Evolutionary conservation across 2,329 filamentous ascomycete species (phyloP), one percentile per base, ranked within the genome.

Genomic region (Colletotrichum brevisporum): DNA sequence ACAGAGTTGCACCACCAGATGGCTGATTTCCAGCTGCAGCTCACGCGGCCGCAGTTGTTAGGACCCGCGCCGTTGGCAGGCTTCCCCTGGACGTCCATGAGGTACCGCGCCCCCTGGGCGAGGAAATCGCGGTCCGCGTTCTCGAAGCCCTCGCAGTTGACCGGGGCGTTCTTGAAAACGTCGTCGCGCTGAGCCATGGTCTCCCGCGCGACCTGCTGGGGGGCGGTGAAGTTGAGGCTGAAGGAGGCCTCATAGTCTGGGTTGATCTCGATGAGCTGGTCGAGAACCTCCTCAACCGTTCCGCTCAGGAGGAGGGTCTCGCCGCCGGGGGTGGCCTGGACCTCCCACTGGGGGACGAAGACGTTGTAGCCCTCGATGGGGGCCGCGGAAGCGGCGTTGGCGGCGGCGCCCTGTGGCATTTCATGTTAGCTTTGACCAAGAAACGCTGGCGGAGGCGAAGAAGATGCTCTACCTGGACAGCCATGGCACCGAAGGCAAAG

Each of bases 1-100:
- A 75, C 73, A 16, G 75, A 69, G 54, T 76, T 76, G 59, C 75
- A 76, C 73, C 73, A 75, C n/a, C 47, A 72, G 50, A 75, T 75
- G 4, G 66, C 73, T 2, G 70, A 56, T 0, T 59, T 56, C 9
- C 62, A 72, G 1, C 62, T 67, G 52, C 75, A 76, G 45, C 73
- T 75, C 12, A 75, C 73, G 2, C 69, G 69, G 10, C 60, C 67
- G 48, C 73, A 75, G 15, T 50, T 59, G 9, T 59, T 63, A 5
- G 71, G 71, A 4, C 74, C 74, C 0, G 70, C 65, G 3, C 65
- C 63, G 18, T 62, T 63, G 13, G 16, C 56, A 2, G 74, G 70
- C 43, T 57, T 58, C 6, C 73, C 72, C 9, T 31, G 18, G 9
- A 74, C 27, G 2, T 47, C 15, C 0, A 52, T 31, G 3, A 75